Evolutionary conservation across 1,284 basidiomycete genomes (phyloP), one percentile per base, ranked within the genome.

Genomic region (Cutaneotrichosporon cutaneum): DNA sequence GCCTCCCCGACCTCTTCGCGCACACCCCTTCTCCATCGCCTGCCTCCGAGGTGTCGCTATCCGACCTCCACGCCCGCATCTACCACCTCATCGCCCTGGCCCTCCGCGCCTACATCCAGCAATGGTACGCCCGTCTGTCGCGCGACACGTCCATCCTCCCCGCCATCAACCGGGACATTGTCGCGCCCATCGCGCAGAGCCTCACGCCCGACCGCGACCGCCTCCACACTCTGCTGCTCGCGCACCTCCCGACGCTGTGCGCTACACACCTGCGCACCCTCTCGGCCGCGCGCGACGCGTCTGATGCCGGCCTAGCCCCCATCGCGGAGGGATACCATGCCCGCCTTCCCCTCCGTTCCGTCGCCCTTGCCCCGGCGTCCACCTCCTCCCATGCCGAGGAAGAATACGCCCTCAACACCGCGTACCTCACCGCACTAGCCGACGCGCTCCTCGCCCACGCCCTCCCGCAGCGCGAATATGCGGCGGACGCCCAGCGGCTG

Each of bases 371-470:
- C 39, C 39, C 32, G n/a, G 22, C 24, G 16, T 16, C 44, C 14
- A 3, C 21, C n/a, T 26, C 33, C 51, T 24, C 47, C 8, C 13
- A 47, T 4, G 11, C 30, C 1, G 33, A n/a, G 16, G 54, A 52
- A 30, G 51, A 39, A 24, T 72, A 70, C 59, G 57, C 48, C 24
- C 59, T 75, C 22, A 70, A 68, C 2, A 68, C 75, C 16, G 61
- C 71, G 13, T 83, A 82, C 68, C 70, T 80, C 16, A 69, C 77
- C 3, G 67, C 75, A 0, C 68, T 82, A 3, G 70, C 77, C 22
- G 76, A 80, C 48, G 65, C 75, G 10, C 54, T 82, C 9, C 69
- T 82, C 14, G 61, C 67, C n/a, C 58, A 65, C 13, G 56, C 76
- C 30, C 68, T 81, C 2, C 77, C 80, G 2, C 58, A 66, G 0